These are phyloP conservation scores for Gilbertella persicaria DNA, from an alignment of 371 early-diverging fungal genomes.

Conservation along the genomic window DNA sequence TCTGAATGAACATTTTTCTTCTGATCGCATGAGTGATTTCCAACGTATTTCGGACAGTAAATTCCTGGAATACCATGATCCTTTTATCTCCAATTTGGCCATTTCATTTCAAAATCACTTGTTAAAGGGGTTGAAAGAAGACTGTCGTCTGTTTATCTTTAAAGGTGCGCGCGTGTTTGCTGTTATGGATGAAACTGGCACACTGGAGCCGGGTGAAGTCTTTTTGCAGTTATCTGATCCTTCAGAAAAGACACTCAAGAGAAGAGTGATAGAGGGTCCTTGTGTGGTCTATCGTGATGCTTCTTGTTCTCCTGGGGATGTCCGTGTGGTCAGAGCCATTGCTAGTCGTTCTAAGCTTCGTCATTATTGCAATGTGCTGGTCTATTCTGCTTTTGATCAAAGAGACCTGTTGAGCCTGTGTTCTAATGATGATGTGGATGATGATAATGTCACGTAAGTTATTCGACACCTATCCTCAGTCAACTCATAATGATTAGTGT, in stretches of 20 bases:
- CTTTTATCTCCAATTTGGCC: conserved; percentile 54
- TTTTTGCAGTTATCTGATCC: conserved; percentile 50
- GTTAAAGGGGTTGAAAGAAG: conserved; percentile 57
- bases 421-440: conserved; percentile 81
- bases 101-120: conserved; percentile 44
- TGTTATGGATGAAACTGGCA: conserved; percentile 73
- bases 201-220: conserved; percentile 62
- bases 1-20: conserved; percentile 47
- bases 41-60: conserved; percentile 47
- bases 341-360: conserved; percentile 59
- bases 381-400: conserved; percentile 70
- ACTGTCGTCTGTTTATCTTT: conserved; percentile 59
- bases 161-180: conserved; percentile 68
- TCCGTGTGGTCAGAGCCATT: conserved; percentile 62
- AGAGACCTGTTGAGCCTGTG: conserved; percentile 72
- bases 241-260: conserved; percentile 27
- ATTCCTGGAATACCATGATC: conserved; percentile 50
- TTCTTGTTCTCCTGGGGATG: conserved; percentile 78
- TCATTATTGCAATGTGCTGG: conserved; percentile 72
- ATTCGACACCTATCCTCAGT: not conserved
- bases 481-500: conserved; percentile 29
- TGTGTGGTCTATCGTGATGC: conserved; percentile 67
- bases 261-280: conserved; percentile 23
- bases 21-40: conserved; percentile 26
- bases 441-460: conserved; percentile 64